phyloP scores from a whole-genome alignment of 371 early-diverging fungal species.

The Mucor mucedo region DNA sequence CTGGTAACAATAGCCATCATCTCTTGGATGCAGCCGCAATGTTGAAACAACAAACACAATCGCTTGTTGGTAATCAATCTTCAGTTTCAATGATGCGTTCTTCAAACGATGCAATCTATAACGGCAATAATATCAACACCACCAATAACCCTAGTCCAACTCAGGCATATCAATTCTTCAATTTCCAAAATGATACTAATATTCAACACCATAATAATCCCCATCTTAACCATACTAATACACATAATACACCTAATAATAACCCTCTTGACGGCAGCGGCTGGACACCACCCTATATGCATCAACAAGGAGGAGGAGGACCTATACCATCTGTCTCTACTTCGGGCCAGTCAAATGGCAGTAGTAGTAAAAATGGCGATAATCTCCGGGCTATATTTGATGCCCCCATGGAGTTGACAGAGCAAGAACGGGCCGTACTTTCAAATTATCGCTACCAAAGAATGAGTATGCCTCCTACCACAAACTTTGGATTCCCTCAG shows the following conservation, averaged over 20 bases:
- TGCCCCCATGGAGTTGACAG: constrained; percentile 27
- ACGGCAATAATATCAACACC: background rate
- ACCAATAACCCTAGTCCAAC: constrained; percentile 10
- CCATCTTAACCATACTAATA: background rate
- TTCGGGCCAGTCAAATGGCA: constrained; percentile 31
- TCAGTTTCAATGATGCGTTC: constrained; percentile 21
- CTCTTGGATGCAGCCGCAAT: background rate
- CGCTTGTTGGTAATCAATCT: constrained; percentile 1
- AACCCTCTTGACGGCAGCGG: constrained; percentile 9
- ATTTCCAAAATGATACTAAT: constrained; percentile 16
- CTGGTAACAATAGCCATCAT: constrained; percentile 10
- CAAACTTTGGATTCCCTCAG: constrained; percentile 27
- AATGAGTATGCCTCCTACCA: constrained; percentile 25
- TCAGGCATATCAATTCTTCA: constrained; percentile 19
- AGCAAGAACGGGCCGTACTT: constrained; percentile 21
- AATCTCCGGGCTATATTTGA: constrained; percentile 53
- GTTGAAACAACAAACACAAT: constrained; percentile 9
- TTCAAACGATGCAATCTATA: constrained; percentile 6
- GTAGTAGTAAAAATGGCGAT: constrained; percentile 23
- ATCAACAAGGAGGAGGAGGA: constrained; percentile 1
- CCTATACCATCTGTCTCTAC: constrained; percentile 33
- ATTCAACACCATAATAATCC: constrained; percentile 2
- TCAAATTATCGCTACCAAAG: constrained; percentile 26
- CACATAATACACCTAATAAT: background rate
- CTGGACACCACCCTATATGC: constrained; percentile 16